Evolutionary conservation across 768 basidiomycete species (phyloP).

Genomic region (Psilocybe cubensis): DNA sequence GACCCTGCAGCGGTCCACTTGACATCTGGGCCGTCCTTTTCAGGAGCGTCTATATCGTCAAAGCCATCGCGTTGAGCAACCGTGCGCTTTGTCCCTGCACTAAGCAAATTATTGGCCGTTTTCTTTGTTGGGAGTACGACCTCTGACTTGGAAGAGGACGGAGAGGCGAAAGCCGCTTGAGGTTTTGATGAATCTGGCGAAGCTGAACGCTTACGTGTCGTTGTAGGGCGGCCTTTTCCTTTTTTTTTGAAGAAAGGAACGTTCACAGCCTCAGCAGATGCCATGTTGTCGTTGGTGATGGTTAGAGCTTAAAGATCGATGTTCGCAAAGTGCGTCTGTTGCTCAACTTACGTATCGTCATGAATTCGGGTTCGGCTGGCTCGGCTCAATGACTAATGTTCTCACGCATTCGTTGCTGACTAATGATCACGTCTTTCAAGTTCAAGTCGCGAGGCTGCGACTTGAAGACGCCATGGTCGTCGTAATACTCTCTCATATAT

Average conservation of each 20-base stretch:
- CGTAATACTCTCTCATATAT: background rate
- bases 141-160: conserved; percentile 57
- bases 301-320: background rate
- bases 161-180: conserved; percentile 24
- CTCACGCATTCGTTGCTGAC: conserved; percentile 2
- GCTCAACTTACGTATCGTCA: background rate
- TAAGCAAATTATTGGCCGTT: conserved; percentile 67
- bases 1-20: conserved; percentile 81
- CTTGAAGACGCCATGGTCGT: background rate
- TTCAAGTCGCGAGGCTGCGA: background rate
- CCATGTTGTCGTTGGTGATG: conserved; percentile 36
- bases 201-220: conserved; percentile 72
- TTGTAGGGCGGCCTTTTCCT: conserved; percentile 77
- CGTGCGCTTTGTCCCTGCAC: conserved; percentile 50
- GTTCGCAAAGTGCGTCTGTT: background rate
- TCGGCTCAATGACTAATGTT: background rate
- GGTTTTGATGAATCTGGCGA: conserved; percentile 51
- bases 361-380: background rate
- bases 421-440: conserved; percentile 1
- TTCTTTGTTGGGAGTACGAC: conserved; percentile 83
- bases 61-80: conserved; percentile 68
- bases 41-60: conserved; percentile 50
- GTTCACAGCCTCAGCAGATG: conserved; percentile 40
- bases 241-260: conserved; percentile 89
- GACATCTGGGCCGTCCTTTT: conserved; percentile 68